Evolutionary conservation across 2,329 filamentous ascomycete genomes (phyloP), one percentile per base, ranked within the genome.

Genomic region (Paraphoma sp.): DNA sequence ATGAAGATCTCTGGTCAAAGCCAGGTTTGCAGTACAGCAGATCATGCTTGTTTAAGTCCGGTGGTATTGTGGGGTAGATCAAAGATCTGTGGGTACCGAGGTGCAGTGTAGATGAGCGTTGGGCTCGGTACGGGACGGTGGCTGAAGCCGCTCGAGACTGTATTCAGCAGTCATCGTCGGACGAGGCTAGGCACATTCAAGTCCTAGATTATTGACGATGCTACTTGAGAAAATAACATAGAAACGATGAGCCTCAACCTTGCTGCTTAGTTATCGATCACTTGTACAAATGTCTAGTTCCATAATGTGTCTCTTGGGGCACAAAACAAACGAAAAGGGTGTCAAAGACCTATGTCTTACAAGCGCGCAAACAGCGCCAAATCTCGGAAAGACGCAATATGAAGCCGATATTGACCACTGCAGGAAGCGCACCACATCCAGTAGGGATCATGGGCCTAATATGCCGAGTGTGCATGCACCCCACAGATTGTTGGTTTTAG

Each of bases 41-140:
- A 36, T 36, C 33, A 36, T 14, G 33, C 33, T 36, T 36, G 14
- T 14, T 4, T 36, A 14, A 43, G 6, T 23, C 11, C 16, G 12
- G 10, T 23, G 11, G 16, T 17, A 33, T 11, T 47, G n/a, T 47
- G 45, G 29, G 29, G 45, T 33, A 17, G 14, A 36, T 12, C 12
- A 18, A 45, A 17, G 45, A 17, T 47, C 45, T 7, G 14, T 16
- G 16, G 45, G 33, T 36, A 36, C 33, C 14, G 33, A 36, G 31
- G 28, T 31, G n/a, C 10, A n/a, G 14, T 36, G 30, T 36, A 18
- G 47, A 46, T 54, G 43, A 57, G 23, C 30, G 30, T 44, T 38
- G 23, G 47, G 23, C 48, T 51, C 57, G 57, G 47, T 59, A 61
- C 57, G 57, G 58, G 23, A 48, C 48, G 50, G 47, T 59, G 45